Percentiles rank a stretch among this genome's conserved stretches.
Conservation (phyloP, 2,329 filamentous ascomycete genomes). For the Endothia cerciana region DNA sequence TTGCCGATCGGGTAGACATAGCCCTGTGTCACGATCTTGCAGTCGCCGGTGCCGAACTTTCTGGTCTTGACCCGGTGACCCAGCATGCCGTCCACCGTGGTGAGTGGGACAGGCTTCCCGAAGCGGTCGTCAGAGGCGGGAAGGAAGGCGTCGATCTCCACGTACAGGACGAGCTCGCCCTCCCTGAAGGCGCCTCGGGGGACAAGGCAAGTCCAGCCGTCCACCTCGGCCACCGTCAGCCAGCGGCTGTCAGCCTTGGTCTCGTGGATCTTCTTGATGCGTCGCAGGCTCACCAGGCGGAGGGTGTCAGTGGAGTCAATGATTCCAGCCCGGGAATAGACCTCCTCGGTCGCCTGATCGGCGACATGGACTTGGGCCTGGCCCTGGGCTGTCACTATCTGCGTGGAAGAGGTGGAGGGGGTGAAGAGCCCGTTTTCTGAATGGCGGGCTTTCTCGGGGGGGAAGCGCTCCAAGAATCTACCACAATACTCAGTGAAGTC, state of each 20-base stretch:
- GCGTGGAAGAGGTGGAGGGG: neutral
- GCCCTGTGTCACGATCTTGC: conserved; percentile 33
- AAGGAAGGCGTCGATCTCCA: conserved; percentile 37
- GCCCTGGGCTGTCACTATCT: neutral
- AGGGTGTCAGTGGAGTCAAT: conserved; percentile 1
- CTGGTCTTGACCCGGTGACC: conserved; percentile 33
- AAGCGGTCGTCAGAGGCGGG: conserved; percentile 30
- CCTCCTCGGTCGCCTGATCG: neutral
- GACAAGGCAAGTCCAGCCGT: conserved; percentile 36
- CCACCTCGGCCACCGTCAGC: conserved; percentile 30
- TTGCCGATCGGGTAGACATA: conserved; percentile 24
- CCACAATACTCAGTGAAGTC: neutral
- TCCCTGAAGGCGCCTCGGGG: conserved; percentile 26
- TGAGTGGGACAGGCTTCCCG: neutral
- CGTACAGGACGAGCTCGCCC: conserved; percentile 33
- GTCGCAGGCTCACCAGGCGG: conserved; percentile 24
- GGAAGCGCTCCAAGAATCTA: too few relatives aligned
- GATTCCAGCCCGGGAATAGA: neutral
- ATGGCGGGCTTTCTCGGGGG: too few relatives aligned
- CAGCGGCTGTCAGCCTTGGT: conserved; percentile 11
- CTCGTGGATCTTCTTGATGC: conserved; percentile 24
- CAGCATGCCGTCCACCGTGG: conserved; percentile 28
- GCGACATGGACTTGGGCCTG: neutral
- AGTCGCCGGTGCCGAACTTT: conserved; percentile 19
- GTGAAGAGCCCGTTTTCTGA: neutral